Base-by-base conservation (phyloP, 257 asterid genomes). In the Marsdenia floribunda region DNA sequence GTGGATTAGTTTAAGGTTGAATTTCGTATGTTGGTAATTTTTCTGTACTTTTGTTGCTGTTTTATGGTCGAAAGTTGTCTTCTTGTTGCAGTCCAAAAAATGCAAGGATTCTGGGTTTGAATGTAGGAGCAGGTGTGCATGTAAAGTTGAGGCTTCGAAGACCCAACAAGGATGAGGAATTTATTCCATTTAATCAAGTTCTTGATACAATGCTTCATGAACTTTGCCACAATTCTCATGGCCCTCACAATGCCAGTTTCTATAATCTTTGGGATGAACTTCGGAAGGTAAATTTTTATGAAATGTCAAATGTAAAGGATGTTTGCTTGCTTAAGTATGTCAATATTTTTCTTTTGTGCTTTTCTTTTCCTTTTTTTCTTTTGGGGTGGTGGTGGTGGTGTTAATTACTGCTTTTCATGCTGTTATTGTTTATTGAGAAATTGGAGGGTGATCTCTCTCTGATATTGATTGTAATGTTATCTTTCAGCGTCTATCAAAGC, bases 131-230 rank as follows among this genome's bases (percentile, higher is more conserved):
- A 24, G 97, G 99, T 50, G 76, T 87, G 57, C 84, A 92, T 66
- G 88, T 94, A 52, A 94, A 92, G 63, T 72, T 94, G 82, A 90
- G 99, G 87, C 99, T 92, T 77, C 80, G 99, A 76, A 87, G 91
- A 73, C 73, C 83, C 37, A 82, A 90, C 82, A 87, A 80, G 26
- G 97, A 94, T 29, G 90, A 85, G n/a, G 92, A 86, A 29, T 94
- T 92, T 82, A 78, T 86, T 73, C 93, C 92, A 22, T 94, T 71
- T 75, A 78, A 92, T 81, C 83, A 87, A 82, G 86, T 94, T 80
- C 77, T 94, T 18, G 99, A 94, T 79, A 94, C 99, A 58, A 94
- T 94, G 97, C 97, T 94, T 64, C 99, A 94, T 68, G 99, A 94
- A 84, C 90, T 92, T 69, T 92, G 97, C 83, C 99, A 94, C 80